phyloP scores from a whole-genome alignment of 106 monocot species.

The Narthecium ossifragum region DNA sequence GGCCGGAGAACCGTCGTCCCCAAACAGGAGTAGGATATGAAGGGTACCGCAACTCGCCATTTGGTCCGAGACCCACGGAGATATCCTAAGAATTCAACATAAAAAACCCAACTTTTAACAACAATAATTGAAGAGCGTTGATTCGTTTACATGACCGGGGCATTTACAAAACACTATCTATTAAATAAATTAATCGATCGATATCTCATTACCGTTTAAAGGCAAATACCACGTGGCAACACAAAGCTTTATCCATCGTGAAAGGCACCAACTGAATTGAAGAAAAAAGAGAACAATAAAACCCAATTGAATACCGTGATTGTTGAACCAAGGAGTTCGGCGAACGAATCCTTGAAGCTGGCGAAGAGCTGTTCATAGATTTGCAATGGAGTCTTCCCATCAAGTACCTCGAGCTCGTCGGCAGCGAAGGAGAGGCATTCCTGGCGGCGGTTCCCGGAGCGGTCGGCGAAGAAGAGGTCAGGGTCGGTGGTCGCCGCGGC shows the following conservation, averaged over 20 bases:
- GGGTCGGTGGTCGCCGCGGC: constrained; percentile 33
- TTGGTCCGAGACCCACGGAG: constrained; percentile 48
- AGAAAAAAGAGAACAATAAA: not conserved
- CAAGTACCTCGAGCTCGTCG: constrained; percentile 57
- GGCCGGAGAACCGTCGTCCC: constrained; percentile 8
- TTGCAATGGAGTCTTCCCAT: constrained; percentile 43
- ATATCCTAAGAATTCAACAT: constrained; percentile 33
- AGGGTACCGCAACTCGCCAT: constrained; percentile 68
- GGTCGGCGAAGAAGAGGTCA: constrained; percentile 53
- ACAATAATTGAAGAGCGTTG: too few species aligned
- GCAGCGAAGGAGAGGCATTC: constrained; percentile 56
- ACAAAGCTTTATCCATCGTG: too few species aligned
- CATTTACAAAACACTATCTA: too few species aligned
- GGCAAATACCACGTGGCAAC: too few species aligned
- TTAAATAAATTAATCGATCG: too few species aligned
- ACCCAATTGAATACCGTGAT: constrained; percentile 31
- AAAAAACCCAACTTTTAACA: too few species aligned
- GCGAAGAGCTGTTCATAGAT: constrained; percentile 35
- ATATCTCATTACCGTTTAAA: too few species aligned
- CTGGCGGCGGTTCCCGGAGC: constrained; percentile 22
- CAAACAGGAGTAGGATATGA: constrained; percentile 18
- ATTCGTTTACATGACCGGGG: too few species aligned
- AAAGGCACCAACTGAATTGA: not conserved
- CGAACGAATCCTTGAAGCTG: constrained; percentile 42
- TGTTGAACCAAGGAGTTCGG: constrained; percentile 47